Evolutionary conservation across 2,329 filamentous ascomycete genomes (phyloP).

Genomic region (Bretziella fagacearum): DNA sequence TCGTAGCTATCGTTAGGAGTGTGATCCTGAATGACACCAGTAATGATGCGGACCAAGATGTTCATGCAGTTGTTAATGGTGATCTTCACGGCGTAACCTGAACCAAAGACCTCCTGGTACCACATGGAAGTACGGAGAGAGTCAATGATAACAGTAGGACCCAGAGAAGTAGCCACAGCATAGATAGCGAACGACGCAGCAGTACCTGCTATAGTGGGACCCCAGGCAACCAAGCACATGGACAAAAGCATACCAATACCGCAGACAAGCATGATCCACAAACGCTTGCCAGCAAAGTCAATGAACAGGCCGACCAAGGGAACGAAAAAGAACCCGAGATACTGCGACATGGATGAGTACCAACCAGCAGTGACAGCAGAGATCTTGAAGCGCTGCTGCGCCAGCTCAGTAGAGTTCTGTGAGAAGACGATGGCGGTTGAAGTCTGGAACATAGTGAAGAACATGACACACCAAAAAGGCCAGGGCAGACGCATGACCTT

Average conservation of each 20-base stretch:
- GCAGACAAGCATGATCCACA: conserved; percentile 36
- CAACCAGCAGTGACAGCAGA: conserved; percentile 38
- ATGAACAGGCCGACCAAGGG: conserved; percentile 38
- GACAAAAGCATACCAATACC: conserved; percentile 32
- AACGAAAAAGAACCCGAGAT: conserved; percentile 40
- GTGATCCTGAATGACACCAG: conserved; percentile 40
- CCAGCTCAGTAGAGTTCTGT: conserved; percentile 43
- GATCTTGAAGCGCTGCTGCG: conserved; percentile 41
- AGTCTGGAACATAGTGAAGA: conserved; percentile 42
- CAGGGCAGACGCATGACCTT: conserved; percentile 42
- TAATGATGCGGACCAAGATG: conserved; percentile 40
- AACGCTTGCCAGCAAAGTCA: conserved; percentile 37
- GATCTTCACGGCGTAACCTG: conserved; percentile 42
- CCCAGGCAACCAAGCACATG: conserved; percentile 39
- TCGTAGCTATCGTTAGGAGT: conserved; percentile 37
- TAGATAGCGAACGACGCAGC: conserved; percentile 43
- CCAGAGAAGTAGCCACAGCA: conserved; percentile 36
- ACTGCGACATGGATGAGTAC: conserved; percentile 41
- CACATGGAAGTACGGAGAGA: conserved; percentile 42
- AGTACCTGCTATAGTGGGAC: conserved; percentile 31
- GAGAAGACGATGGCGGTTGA: conserved; percentile 36
- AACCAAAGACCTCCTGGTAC: conserved; percentile 42
- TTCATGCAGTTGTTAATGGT: conserved; percentile 47
- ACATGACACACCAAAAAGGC: conserved; percentile 39
- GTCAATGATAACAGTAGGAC: conserved; percentile 43